Base-by-base conservation (phyloP, 2,329 filamentous ascomycete genomes). In the Botrytis aclada region DNA sequence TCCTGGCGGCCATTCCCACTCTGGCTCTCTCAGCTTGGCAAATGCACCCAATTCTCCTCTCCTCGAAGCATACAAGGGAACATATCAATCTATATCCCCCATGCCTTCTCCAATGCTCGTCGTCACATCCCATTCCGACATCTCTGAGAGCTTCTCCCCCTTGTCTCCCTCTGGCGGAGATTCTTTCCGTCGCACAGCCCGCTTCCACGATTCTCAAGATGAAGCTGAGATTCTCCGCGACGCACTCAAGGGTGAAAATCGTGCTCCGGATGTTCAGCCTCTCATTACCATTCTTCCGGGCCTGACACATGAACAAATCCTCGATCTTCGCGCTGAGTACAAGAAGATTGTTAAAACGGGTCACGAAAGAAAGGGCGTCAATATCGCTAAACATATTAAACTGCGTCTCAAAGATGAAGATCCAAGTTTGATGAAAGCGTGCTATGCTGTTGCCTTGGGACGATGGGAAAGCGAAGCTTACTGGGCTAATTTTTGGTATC, bases 401-500 rank as follows among this genome's bases (percentile, higher is more conserved):
- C 85, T 88, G 29, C 87, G 89, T 32, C 86, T 95, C 79, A 94
- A 95, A 83, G 90, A 93, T 61, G 88, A 90, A 77, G 87, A 92
- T 71, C 86, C 90, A 7, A 90, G 89, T 77, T 90, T 98, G 77
- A 95, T 95, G 83, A 98, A 98, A 83, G 92, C 93, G 10, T 94
- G 92, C 79, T 98, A 98, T 81, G 90, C 95, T 5, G 95, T 93
- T 3, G 94, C 95, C 0, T 88, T 98, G 0, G 96, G 96, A 16
- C 88, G 88, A 70, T 98, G 94, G 91, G 96, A 98, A 83, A 92
- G 90, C 77, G 96, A 99, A 82, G 93, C 94, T 0, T 97, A 97
- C 85, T 99, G 96, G 95, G 94, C 95, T 74, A 98, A 98, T 82
- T 97, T 94, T 82, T 98, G 94, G 91, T 98, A 98, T 83, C 95